phyloP scores from a whole-genome alignment of 2,329 filamentous ascomycete genomes.

The Seiridium cupressi region DNA sequence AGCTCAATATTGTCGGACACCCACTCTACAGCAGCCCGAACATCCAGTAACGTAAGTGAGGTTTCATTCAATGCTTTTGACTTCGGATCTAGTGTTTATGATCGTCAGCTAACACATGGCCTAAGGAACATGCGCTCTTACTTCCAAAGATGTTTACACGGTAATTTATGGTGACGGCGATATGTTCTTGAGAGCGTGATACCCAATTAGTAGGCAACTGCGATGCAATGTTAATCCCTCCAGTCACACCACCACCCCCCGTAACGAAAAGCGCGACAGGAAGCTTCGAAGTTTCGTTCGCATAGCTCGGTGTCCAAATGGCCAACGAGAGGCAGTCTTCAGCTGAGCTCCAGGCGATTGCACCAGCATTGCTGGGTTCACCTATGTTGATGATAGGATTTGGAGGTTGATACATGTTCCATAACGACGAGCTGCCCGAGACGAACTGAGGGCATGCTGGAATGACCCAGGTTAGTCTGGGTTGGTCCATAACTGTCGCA shows the following conservation, averaged over 20 bases:
- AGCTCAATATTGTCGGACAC: not conserved
- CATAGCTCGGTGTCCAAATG: conserved; percentile 34
- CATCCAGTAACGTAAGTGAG: not conserved
- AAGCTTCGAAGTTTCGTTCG: conserved; percentile 10
- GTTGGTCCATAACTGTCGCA: too few relatives aligned
- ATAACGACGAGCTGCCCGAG: not conserved
- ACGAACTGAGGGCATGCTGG: conserved; percentile 2
- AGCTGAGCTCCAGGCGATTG: conserved; percentile 11
- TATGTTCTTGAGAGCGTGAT: not conserved
- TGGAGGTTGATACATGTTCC: conserved; percentile 21
- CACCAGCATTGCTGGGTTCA: not conserved
- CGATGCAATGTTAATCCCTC: not conserved
- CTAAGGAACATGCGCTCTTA: not conserved
- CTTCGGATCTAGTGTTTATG: not conserved
- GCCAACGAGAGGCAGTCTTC: conserved; percentile 37
- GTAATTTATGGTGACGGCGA: conserved; percentile 1
- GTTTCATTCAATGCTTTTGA: not conserved
- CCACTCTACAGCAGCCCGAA: conserved; percentile 2
- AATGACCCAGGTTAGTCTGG: too few relatives aligned
- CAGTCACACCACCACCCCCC: not conserved
- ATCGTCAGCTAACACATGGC: not conserved
- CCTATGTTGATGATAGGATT: conserved; percentile 3
- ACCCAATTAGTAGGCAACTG: not conserved
- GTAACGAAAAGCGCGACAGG: not conserved
- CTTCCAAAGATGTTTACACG: not conserved